Evolutionary conservation across 2,329 filamentous ascomycete genomes (phyloP), one percentile per base, ranked within the genome.

Genomic region (Cryphonectria parasitica): DNA sequence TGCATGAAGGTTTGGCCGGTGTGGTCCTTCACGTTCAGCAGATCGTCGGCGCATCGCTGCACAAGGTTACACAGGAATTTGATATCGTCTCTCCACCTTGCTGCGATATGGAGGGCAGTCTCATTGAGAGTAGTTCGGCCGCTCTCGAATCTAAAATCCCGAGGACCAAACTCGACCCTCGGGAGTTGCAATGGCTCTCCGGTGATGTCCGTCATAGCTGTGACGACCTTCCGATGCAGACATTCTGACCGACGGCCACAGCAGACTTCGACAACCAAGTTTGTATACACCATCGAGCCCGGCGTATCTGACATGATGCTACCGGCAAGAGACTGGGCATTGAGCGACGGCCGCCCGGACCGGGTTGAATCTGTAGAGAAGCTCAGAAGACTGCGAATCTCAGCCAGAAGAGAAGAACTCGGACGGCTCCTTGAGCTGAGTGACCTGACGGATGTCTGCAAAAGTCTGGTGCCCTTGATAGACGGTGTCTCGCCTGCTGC

Each of bases 341-440:
- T 45, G n/a, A 45, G 28, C 36, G 61, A 64, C 39, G 61, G 36
- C 43, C n/a, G 61, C 15, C 61, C 61, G 3, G 61, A 64, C 8
- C 61, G 36, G 3, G 25, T 31, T 13, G 61, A 64, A n/a, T 64
- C 39, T 28, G 39, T 64, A 15, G 61, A 43, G 61, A 64, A 64
- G 39, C 61, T 64, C 39, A 64, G 39, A 15, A 64, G 61, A 45
- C 61, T 64, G 61, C 61, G 61, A 6, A 64, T 28, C 39, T 64
- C 61, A 15, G 61, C 61, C n/a, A 64, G 39, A 39, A 64, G 61
- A 10, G 61, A 64, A 19, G 61, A 64, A 15, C 61, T 64, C n/a
- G 61, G 61, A 15, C 61, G 61, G 61, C 61, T 64, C 8, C 61
- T 41, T 22, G 39, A 64, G 61, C 61, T 64, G n/a, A 64, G 61